Percentiles rank a stretch among this genome's conserved stretches.
phyloP scores from a whole-genome alignment of 352 stramenopile species.

The Albugo laibachii region DNA sequence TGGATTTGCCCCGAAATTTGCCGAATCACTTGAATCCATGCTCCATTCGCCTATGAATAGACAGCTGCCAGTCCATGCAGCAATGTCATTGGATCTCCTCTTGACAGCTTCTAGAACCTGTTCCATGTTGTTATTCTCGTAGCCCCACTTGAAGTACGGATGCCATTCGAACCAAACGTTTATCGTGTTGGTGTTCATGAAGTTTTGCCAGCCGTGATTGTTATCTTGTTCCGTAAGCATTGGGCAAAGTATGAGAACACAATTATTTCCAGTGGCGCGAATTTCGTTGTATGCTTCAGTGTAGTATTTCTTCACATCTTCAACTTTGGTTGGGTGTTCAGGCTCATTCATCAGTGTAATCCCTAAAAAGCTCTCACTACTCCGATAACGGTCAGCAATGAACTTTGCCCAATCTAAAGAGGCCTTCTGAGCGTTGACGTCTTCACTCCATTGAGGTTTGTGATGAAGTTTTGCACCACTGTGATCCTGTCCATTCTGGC shows the following conservation, averaged over 20 bases:
- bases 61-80: constrained; percentile 12
- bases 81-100: constrained; percentile 11
- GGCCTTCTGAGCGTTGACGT: constrained; percentile 12
- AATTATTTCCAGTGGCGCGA: constrained; percentile 18
- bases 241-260: constrained; percentile 19
- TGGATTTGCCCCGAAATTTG: neutral
- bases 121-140: constrained; percentile 9
- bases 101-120: constrained; percentile 9
- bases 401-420: constrained; percentile 19
- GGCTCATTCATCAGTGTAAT: constrained; percentile 40
- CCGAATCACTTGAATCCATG: constrained; percentile 4
- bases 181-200: constrained; percentile 12
- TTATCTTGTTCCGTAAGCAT: constrained; percentile 19
- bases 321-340: constrained; percentile 4
- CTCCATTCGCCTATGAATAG: constrained; percentile 38
- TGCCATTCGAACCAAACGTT: constrained; percentile 47
- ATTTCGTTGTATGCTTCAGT: constrained; percentile 17
- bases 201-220: constrained; percentile 8
- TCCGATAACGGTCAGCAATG: constrained; percentile 20
- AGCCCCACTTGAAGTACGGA: constrained; percentile 31
- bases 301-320: constrained; percentile 17
- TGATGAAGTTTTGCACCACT: constrained; percentile 11
- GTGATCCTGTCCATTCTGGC: constrained; percentile 35
- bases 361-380: constrained; percentile 22
- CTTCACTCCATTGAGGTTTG: constrained; percentile 10